Base-by-base conservation (phyloP, 495 filamentous ascomycete species). In the Neurospora terricola region DNA sequence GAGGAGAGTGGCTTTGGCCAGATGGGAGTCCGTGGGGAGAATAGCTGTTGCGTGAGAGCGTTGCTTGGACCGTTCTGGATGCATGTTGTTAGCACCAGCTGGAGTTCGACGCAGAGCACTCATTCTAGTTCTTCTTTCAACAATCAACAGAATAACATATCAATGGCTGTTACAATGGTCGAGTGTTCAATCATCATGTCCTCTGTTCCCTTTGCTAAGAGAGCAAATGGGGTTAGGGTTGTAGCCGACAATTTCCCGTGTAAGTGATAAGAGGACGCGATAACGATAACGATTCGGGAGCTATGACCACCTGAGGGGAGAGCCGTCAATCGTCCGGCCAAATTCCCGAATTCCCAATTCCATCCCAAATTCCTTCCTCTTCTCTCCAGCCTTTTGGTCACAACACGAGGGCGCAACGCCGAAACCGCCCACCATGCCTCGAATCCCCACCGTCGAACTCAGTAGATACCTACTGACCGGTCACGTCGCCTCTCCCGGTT, bases 401-500 rank as follows among this genome's bases (percentile, higher is more conserved):
- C 54, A 5, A 9, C 27, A 34, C 54, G 11, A 30, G 12, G 54
- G 54, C 54, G 12, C 12, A 34, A 66, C 54, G 21, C 36, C 39
- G 16, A 6, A 10, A 23, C n/a, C 23, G 5, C 12, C 34, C 68
- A 48, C n/a, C 21, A 85, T 79, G 84, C 78, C 73, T 69, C 84
- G 78, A 66, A 77, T 82, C 69, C 70, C 82, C 68, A 79, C 80
- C 48, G 59, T 72, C 66, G 76, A 82, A 38, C 80, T 88, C 7
- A 81, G 84, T 39, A 83, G 78, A 76, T 88, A 88, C 45, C 77
- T 88, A 11, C 80, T 87, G 7, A 43, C 77, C n/a, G 85, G 86
- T 40, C 79, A 84, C 37, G 37, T 88, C 5, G 73, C 76, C 42
- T 76, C 77, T 1, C 73, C 76, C 21, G 83, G 82, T 16, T 88